Conservation (phyloP, 106 monocot genomes). For the Platanthera zijinensis region DNA sequence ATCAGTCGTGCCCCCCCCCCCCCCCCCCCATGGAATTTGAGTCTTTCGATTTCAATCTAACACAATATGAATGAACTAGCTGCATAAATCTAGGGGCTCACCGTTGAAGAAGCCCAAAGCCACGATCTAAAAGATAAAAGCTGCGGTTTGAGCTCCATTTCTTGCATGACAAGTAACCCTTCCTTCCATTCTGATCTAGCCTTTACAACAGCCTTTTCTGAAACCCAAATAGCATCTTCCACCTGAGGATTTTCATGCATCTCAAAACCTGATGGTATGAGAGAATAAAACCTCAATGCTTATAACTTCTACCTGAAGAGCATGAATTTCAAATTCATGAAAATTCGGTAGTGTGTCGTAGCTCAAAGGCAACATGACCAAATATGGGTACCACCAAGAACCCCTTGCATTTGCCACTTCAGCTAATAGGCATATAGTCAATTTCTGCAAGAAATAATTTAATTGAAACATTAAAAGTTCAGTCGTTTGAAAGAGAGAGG, state of each 20-base stretch:
- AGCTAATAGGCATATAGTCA: slow-evolving; percentile 72
- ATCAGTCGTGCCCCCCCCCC: too few relatives aligned
- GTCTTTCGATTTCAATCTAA: too few relatives aligned
- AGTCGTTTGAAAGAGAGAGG: not conserved
- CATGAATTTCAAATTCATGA: slow-evolving; percentile 42
- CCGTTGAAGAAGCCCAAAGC: slow-evolving; percentile 94
- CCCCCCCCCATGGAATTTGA: too few relatives aligned
- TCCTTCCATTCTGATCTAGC: slow-evolving; percentile 68
- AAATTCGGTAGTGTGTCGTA: slow-evolving; percentile 68
- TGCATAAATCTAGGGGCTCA: slow-evolving; percentile 23
- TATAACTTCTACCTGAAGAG: slow-evolving; percentile 56
- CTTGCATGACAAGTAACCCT: slow-evolving; percentile 41
- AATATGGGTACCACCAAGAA: slow-evolving; percentile 85
- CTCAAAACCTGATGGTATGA: not conserved
- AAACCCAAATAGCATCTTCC: slow-evolving; percentile 71
- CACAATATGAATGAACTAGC: not conserved
- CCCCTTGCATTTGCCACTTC: slow-evolving; percentile 80
- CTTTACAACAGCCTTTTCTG: slow-evolving; percentile 50
- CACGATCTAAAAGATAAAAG: slow-evolving; percentile 61
- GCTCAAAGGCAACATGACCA: slow-evolving; percentile 52
- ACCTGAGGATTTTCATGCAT: slow-evolving; percentile 31
- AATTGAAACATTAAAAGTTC: not conserved
- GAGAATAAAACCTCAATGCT: not conserved
- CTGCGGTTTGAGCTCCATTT: slow-evolving; percentile 53
- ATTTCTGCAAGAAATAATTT: slow-evolving; percentile 36